Conservation (phyloP, 345 rosid genomes). For the Salix exigua region DNA sequence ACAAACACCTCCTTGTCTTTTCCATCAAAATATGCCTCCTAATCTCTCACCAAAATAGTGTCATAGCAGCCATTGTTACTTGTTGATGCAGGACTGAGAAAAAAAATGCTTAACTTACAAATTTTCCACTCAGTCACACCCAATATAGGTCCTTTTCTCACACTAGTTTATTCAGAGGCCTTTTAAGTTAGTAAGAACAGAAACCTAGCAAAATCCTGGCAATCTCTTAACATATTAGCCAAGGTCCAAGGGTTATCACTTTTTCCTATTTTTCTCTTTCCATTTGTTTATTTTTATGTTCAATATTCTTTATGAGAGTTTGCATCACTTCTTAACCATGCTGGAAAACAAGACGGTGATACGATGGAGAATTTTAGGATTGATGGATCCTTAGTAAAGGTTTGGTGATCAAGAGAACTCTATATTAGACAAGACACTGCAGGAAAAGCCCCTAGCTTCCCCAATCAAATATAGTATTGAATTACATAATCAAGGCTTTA, state of each 20-base stretch:
- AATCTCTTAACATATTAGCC: background rate
- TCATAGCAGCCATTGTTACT: background rate
- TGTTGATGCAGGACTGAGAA: background rate
- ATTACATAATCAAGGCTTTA: background rate
- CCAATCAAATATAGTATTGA: background rate
- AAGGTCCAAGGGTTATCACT: background rate
- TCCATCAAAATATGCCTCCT: background rate
- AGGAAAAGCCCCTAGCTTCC: background rate
- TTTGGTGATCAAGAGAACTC: background rate
- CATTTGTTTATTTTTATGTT: background rate
- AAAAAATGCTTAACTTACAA: background rate
- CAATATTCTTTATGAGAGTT: background rate
- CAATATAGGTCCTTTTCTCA: background rate
- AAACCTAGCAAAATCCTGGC: background rate
- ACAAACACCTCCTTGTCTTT: background rate
- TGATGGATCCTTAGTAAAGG: background rate
- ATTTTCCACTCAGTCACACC: background rate
- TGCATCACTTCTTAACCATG: background rate
- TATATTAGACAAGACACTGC: background rate
- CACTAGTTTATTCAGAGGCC: background rate
- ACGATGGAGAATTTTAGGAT: background rate
- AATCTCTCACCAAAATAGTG: background rate
- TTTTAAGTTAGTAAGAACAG: background rate
- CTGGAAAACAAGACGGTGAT: background rate
- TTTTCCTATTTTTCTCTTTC: background rate